Base-by-base conservation (phyloP, 371 early-diverging fungal genomes). In the Haplosporangium sp. region DNA sequence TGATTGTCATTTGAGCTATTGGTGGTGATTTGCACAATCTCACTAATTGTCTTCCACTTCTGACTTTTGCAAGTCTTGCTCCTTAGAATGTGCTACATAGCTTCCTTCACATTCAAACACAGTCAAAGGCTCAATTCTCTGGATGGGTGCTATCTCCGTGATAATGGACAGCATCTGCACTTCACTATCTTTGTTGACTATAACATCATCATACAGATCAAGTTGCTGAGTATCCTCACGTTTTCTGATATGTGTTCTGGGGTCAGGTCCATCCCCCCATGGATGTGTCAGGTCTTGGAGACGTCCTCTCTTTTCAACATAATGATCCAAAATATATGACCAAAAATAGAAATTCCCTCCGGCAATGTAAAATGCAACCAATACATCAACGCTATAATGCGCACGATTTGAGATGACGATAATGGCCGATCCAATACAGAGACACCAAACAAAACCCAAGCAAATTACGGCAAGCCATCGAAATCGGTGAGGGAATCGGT, bases 341-440 rank as follows among this genome's bases (percentile, higher is more conserved):
- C 64, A 69, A n/a, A 83, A 74, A 65, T 85, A 87, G 40, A 83
- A 89, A 27, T 82, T 75, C 19, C 89, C 87, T 0, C 85, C 83
- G 4, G 83, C 85, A 58, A 88, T 78, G 65, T 89, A 89, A 72
- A 86, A 87, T 15, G 89, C 90, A 15, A 89, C 73, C 61, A 90
- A 45, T 11, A 90, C 84, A 52, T 90, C 89, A 10, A 86, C 86
- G 0, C 89, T 89, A 67, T 90, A 90, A 67, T 90, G 90, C 5
- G 90, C 87, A 11, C 88, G 84, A 57, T 90, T 90, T 15, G 89
- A 88, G 52, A 90, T 77, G 17, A 90, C 85, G 19, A 89, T 72
- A 7, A 89, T 60, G 10, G 86, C 86, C 1, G 87, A 88, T 11
- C 85, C 88, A 9, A 89, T 77, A 59, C 85, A 84, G 37, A 87